Conservation (phyloP, 2,329 filamentous ascomycete genomes). For the Sporothrix mexicana region DNA sequence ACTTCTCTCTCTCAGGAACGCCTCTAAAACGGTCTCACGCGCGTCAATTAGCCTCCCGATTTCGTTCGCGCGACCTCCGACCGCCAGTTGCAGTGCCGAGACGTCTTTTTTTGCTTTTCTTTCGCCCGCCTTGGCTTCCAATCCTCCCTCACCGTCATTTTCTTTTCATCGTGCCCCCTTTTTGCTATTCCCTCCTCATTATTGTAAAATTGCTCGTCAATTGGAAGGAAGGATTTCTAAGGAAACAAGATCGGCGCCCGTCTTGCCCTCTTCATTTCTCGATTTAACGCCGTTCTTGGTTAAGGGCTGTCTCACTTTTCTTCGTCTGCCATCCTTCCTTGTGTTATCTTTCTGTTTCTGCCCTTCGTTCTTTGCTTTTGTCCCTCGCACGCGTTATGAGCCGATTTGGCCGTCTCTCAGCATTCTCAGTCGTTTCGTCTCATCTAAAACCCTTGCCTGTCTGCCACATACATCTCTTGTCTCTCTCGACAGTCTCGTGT, state of each 20-base stretch:
- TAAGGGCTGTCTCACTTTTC: slow-evolving; percentile 19
- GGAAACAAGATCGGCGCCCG: background rate
- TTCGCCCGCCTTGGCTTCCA: background rate
- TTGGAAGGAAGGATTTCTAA: slow-evolving; percentile 8
- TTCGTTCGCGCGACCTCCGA: slow-evolving; percentile 3
- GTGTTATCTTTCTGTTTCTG: slow-evolving; percentile 5
- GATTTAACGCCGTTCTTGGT: background rate
- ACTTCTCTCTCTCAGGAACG: background rate
- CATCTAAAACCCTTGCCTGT: background rate
- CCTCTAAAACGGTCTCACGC: background rate
- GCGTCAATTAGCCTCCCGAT: slow-evolving; percentile 8
- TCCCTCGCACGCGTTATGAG: slow-evolving; percentile 10
- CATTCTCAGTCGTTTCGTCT: slow-evolving; percentile 2
- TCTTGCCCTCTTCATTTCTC: background rate
- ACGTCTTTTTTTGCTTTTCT: background rate
- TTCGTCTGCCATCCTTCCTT: slow-evolving; percentile 5
- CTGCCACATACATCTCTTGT: background rate
- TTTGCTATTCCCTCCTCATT: background rate
- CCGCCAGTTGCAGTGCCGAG: slow-evolving; percentile 6
- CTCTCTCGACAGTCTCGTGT: background rate
- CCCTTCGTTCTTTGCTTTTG: background rate
- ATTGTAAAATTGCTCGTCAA: slow-evolving; percentile 4
- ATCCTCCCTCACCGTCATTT: slow-evolving; percentile 10
- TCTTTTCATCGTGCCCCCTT: background rate
- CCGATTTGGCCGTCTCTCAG: slow-evolving; percentile 2